Percentiles rank a stretch among this genome's conserved stretches.
Evolutionary conservation across 192 early-diverging fungal genomes (phyloP).

Genomic region (Lobosporangium transversale): DNA sequence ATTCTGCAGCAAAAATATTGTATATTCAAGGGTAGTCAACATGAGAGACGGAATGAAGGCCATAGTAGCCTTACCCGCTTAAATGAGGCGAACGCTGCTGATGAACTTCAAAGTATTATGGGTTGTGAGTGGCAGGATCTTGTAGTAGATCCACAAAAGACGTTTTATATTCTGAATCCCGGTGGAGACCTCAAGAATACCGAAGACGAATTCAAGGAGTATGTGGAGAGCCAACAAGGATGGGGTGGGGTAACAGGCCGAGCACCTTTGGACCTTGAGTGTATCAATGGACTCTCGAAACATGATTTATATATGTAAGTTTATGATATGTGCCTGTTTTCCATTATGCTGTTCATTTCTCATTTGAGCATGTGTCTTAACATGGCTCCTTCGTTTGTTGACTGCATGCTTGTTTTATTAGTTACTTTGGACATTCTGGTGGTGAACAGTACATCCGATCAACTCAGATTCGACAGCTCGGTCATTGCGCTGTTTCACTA

Average conservation of each 20-base stretch:
- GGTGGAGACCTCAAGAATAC: conserved; percentile 86
- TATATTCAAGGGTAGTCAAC: not conserved
- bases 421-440: conserved; percentile 96
- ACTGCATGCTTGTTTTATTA: conserved; percentile 27
- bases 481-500: conserved; percentile 79
- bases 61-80: not conserved
- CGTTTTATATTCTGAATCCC: conserved; percentile 93
- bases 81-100: not conserved
- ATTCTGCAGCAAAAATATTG: conserved; percentile 56
- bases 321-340: not conserved
- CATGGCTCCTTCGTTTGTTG: not conserved
- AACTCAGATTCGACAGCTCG: conserved; percentile 69
- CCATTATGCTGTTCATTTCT: not conserved
- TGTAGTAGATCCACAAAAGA: conserved; percentile 54
- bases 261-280: conserved; percentile 74
- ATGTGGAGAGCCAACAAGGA: conserved; percentile 56
- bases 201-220: conserved; percentile 75
- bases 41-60: too few species aligned
- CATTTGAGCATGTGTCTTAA: too few species aligned
- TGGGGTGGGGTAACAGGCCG: conserved; percentile 83
- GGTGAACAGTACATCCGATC: conserved; percentile 85
- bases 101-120: not conserved
- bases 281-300: conserved; percentile 62
- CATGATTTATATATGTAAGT: conserved; percentile 62
- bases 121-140: conserved; percentile 52